Percentiles rank a stretch among this genome's conserved stretches.
These are phyloP conservation scores for Mycena venus DNA, from an alignment of 768 basidiomycete species.

Conservation along the genomic window DNA sequence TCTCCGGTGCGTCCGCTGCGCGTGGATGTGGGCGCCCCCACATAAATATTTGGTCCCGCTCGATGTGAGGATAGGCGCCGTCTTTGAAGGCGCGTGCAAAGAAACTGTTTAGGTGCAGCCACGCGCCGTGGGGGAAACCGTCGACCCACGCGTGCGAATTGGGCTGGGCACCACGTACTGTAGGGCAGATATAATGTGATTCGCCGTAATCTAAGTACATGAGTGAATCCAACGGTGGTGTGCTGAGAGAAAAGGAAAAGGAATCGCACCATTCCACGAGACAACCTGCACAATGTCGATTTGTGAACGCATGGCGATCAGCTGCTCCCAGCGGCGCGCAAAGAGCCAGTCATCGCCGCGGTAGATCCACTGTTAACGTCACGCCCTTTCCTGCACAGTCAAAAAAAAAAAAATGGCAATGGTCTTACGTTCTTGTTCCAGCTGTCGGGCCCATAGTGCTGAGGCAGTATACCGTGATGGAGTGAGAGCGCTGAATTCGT, in stretches of 20 bases:
- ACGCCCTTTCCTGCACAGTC: not conserved
- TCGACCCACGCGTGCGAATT: conserved; percentile 55
- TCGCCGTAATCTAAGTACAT: conserved; percentile 48
- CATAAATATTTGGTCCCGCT: conserved; percentile 59
- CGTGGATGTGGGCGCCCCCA: conserved; percentile 66
- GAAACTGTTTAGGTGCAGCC: conserved; percentile 26
- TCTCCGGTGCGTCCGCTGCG: conserved; percentile 51
- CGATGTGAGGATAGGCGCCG: conserved; percentile 60
- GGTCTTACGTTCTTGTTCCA: conserved; percentile 57
- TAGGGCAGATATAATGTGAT: conserved; percentile 65
- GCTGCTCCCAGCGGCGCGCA: conserved; percentile 65
- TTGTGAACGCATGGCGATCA: conserved; percentile 58
- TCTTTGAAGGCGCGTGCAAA: conserved; percentile 48
- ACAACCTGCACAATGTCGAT: conserved; percentile 60
- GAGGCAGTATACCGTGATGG: too few relatives aligned
- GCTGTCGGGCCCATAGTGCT: conserved; percentile 59
- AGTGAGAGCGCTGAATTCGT: not conserved
- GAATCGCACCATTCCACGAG: conserved; percentile 64
- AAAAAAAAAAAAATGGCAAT: not conserved
- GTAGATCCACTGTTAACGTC: conserved; percentile 55
- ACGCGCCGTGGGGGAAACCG: conserved; percentile 53
- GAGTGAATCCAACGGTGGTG: not conserved
- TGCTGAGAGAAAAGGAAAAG: not conserved
- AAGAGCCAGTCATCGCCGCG: conserved; percentile 65
- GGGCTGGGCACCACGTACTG: conserved; percentile 54